Evolutionary conservation across 768 basidiomycete genomes (phyloP), one percentile per base, ranked within the genome.

Genomic region (Suillus bovinus): DNA sequence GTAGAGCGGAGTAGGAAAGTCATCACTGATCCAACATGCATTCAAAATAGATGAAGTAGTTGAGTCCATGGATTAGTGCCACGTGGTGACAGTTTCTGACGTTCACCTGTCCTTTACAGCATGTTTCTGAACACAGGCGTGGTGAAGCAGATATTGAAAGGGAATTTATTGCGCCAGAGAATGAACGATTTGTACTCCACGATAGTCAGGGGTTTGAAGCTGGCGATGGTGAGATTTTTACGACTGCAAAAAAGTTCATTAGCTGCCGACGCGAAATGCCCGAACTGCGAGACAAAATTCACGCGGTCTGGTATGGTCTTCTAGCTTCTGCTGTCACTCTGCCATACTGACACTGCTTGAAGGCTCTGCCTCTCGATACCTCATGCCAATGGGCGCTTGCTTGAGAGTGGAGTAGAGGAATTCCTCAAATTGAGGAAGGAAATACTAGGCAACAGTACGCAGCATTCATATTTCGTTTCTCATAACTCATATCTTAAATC

Each of bases 161-260:
- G n/a, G 66, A 67, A 33, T 57, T 67, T 20, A 49, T 58, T 31
- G 31, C 31, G 17, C 41, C 46, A 50, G 49, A 67, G 36, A 67
- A 67, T 44, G 47, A 39, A 13, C 59, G 58, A 20, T 56, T 67
- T 38, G 66, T 67, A 29, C 66, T 67, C 14, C 66, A 67, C 36
- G 63, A 67, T 53, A 67, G 66, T 42, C 31, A 49, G 36, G 63
- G 63, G 8, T 64, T 63, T 31, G 66, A 67, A 63, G 27, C 58
- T 34, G 66, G 66, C 20, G 58, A 63, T 13, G 8, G 10, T 4
- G 39, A 24, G 24, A 58, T 22, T 41, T 49, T 63, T 17, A 29
- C 49, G 42, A 39, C 5, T 36, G 64, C 52, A 34, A 55, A 58
- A 36, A 29, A 65, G 5, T 67, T 67, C 47, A 68, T 67, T 39